phyloP scores from a whole-genome alignment of 2,329 filamentous ascomycete genomes.

The Monosporascus sp. region DNA sequence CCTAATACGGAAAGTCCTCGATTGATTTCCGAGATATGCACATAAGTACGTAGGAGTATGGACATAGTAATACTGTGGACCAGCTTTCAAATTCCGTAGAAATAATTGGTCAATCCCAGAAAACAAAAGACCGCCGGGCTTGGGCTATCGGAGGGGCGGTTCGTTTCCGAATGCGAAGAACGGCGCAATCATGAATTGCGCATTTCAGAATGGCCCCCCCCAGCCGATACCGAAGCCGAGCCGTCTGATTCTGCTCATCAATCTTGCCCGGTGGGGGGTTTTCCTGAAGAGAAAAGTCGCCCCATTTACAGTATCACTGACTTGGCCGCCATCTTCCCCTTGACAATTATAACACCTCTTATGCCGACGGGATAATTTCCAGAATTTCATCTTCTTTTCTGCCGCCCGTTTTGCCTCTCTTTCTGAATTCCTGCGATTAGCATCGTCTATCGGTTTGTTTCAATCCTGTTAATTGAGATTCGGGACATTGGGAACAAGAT shows the following conservation, averaged over 20 bases:
- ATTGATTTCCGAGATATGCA: too few relatives aligned
- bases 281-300: background rate
- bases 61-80: too few relatives aligned
- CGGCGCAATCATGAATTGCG: background rate
- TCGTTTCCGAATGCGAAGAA: background rate
- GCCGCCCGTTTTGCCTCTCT: background rate
- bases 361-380: background rate
- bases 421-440: background rate
- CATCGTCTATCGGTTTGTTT: background rate
- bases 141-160: background rate
- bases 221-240: background rate
- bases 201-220: too few relatives aligned
- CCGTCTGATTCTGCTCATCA: background rate
- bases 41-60: too few relatives aligned
- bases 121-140: background rate
- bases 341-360: background rate
- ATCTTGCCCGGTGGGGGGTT: background rate
- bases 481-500: slow-evolving; percentile 31
- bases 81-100: background rate
- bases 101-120: background rate
- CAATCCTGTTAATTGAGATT: background rate
- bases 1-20: too few relatives aligned
- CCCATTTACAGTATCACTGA: background rate
- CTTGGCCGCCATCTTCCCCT: background rate
- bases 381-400: background rate